Evolutionary conservation across 2,329 filamentous ascomycete species (phyloP).

Genomic region (Metarhizium robertsii): DNA sequence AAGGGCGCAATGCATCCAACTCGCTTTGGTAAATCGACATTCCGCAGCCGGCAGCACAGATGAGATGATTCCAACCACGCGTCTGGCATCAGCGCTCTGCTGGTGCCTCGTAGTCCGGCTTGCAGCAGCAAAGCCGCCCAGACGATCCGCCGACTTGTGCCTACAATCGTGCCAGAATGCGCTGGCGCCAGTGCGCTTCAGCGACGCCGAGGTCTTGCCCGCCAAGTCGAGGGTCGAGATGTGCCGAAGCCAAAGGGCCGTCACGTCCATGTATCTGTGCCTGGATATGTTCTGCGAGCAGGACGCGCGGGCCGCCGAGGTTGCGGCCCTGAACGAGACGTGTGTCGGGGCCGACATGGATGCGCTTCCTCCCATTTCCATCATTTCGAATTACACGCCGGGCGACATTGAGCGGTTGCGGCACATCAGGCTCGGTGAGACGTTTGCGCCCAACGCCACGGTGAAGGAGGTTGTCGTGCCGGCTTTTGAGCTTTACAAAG

Average conservation of each 20-base stretch:
- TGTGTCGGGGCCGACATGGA: constrained; percentile 17
- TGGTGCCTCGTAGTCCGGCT: constrained; percentile 1
- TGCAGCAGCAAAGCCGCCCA: not conserved
- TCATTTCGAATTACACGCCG: constrained; percentile 25
- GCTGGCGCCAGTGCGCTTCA: constrained; percentile 20
- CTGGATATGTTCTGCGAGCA: constrained; percentile 24
- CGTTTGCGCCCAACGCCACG: not conserved
- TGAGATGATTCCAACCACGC: constrained; percentile 1
- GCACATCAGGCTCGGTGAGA: constrained; percentile 20
- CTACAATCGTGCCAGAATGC: constrained; percentile 22
- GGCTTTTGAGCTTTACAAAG: constrained; percentile 20
- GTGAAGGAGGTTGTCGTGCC: constrained; percentile 25
- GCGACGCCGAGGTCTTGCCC: constrained; percentile 15
- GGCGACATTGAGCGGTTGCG: constrained; percentile 21
- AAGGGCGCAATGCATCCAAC: not conserved
- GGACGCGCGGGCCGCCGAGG: constrained; percentile 13
- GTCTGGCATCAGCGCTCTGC: constrained; percentile 6
- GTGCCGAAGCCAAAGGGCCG: constrained; percentile 20
- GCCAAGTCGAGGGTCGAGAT: constrained; percentile 11
- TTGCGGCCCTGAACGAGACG: constrained; percentile 23
- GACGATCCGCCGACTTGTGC: constrained; percentile 12
- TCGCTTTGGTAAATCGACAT: not conserved
- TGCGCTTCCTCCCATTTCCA: constrained; percentile 23
- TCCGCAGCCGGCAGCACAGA: not conserved
- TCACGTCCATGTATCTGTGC: constrained; percentile 29